phyloP scores from a whole-genome alignment of 2,329 filamentous ascomycete species.

The Fusarium newnesense region DNA sequence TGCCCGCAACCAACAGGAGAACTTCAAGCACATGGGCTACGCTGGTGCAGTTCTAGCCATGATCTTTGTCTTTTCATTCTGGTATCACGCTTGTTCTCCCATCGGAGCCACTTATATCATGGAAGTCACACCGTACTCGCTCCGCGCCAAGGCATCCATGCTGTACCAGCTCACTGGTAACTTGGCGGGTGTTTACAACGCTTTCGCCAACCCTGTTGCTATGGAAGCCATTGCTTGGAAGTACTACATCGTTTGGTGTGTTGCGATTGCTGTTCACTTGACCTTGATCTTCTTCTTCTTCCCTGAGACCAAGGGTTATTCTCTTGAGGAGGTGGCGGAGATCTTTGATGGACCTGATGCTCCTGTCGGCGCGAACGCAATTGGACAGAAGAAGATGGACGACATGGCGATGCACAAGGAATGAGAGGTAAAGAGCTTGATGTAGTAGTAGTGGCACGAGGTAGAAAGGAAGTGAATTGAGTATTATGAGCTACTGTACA shows the following conservation, averaged over 20 bases:
- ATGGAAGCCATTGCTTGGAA: constrained; percentile 54
- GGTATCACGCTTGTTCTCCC: constrained; percentile 50
- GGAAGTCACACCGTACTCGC: constrained; percentile 53
- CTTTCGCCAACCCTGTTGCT: constrained; percentile 56
- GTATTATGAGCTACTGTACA: background rate
- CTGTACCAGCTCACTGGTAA: constrained; percentile 45
- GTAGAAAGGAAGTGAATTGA: background rate
- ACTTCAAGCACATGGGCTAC: constrained; percentile 43
- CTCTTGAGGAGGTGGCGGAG: constrained; percentile 39
- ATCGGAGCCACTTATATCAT: constrained; percentile 57
- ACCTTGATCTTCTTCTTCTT: constrained; percentile 45
- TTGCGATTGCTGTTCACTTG: constrained; percentile 37
- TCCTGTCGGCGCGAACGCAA: constrained; percentile 28
- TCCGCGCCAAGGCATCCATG: constrained; percentile 45
- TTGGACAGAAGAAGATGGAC: constrained; percentile 28
- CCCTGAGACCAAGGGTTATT: constrained; percentile 38
- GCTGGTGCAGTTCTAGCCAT: constrained; percentile 58
- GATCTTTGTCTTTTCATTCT: constrained; percentile 41
- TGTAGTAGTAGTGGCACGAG: background rate
- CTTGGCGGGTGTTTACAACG: constrained; percentile 49
- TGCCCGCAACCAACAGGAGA: constrained; percentile 47
- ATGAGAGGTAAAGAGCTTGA: background rate
- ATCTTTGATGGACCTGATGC: constrained; percentile 41
- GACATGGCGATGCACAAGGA: constrained; percentile 5
- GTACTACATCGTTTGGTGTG: constrained; percentile 58